These are phyloP conservation scores for Juglanconis sp. DNA, from an alignment of 2,329 filamentous ascomycete genomes.

Conservation along the genomic window DNA sequence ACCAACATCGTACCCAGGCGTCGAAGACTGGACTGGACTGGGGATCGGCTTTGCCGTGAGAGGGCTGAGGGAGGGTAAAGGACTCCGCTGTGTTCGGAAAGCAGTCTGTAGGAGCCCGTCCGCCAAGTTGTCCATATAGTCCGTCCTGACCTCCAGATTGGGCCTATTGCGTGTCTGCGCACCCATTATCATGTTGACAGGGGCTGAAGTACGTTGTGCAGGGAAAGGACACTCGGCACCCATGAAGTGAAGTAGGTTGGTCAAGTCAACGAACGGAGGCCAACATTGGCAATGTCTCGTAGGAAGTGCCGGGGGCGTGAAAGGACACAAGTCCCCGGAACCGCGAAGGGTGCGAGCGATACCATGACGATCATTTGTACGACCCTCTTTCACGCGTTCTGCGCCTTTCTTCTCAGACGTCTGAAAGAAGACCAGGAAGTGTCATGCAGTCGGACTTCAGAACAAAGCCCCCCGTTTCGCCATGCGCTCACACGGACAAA, in stretches of 20 bases:
- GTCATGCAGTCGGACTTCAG: conserved; percentile 1
- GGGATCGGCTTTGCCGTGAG: conserved; percentile 31
- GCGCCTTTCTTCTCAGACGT: background rate
- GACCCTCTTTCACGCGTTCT: background rate
- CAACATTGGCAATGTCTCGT: background rate
- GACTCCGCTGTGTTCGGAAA: conserved; percentile 24
- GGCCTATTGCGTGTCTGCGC: conserved; percentile 29
- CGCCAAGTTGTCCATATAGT: conserved; percentile 22
- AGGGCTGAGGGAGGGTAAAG: conserved; percentile 27
- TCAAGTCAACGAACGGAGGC: background rate
- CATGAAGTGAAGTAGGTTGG: background rate
- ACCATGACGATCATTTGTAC: background rate
- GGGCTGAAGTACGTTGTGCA: background rate
- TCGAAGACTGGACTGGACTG: conserved; percentile 31
- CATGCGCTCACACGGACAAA: conserved; percentile 3
- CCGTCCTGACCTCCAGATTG: conserved; percentile 31
- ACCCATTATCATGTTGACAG: conserved; percentile 25
- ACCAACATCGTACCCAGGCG: conserved; percentile 29
- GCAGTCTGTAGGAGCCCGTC: conserved; percentile 23
- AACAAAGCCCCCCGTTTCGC: conserved; percentile 6
- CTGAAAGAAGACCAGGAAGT: background rate
- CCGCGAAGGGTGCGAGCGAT: background rate
- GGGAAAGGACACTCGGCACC: background rate
- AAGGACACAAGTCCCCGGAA: background rate
- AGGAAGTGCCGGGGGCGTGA: background rate